These are phyloP conservation scores for Phytophthora multivora DNA, from an alignment of 352 stramenopile genomes.

Conservation along the genomic window DNA sequence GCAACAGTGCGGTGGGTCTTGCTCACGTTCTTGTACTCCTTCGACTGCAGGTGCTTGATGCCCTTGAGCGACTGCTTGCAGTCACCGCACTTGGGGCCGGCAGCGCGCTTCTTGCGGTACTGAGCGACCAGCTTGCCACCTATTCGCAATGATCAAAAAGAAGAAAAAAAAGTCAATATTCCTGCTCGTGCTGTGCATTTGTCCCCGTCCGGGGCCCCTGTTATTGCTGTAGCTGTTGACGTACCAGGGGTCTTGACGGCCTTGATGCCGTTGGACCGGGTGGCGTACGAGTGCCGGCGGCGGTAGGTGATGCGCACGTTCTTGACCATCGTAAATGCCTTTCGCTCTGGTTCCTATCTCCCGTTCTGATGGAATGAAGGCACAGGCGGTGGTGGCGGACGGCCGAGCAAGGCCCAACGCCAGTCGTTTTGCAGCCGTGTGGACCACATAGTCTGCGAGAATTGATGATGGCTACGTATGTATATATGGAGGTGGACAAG, in stretches of 20 bases:
- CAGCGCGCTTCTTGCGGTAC: constrained; percentile 95
- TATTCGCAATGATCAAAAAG: constrained; percentile 23
- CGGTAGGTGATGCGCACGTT: constrained; percentile 96
- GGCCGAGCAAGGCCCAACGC: constrained; percentile 45
- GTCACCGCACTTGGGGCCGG: constrained; percentile 96
- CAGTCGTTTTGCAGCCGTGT: constrained; percentile 50
- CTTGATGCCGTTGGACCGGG: constrained; percentile 93
- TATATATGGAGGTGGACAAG: no score
- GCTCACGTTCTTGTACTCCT: constrained; percentile 84
- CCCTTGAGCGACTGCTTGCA: constrained; percentile 93
- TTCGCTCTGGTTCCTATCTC: constrained; percentile 68
- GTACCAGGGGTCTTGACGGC: constrained; percentile 96
- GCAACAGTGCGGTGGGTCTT: constrained; percentile 94
- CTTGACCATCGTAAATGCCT: constrained; percentile 84
- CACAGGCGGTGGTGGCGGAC: constrained; percentile 9
- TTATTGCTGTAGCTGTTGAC: constrained; percentile 19
- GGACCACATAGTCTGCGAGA: constrained; percentile 14
- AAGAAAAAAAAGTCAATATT: constrained; percentile 8
- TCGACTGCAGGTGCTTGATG: constrained; percentile 86
- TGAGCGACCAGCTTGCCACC: constrained; percentile 93
- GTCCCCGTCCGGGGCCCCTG: neutral
- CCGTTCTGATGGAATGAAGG: constrained; percentile 70
- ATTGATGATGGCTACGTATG: neutral
- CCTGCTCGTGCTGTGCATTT: neutral
- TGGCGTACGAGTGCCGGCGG: constrained; percentile 97